A percentile compares a stretch with the other conserved stretches of the same genome.
Conservation (phyloP, 208 protist genomes). For the Crithidia sp. region DNA sequence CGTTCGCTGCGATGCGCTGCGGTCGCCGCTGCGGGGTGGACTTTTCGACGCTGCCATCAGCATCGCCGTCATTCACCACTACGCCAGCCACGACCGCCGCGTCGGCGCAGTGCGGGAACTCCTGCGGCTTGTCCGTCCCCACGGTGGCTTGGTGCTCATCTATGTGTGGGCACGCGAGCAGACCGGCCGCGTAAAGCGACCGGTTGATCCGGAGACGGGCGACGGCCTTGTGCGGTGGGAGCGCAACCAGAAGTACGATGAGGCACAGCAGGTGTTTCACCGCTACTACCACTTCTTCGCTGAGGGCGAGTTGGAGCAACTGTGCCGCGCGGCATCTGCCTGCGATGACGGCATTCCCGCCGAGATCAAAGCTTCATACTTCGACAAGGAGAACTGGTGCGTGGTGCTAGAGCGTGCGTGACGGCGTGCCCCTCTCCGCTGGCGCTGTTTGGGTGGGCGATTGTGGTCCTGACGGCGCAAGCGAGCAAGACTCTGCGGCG, state of each 20-base stretch:
- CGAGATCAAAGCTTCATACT: conserved; percentile 61
- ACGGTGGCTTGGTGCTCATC: conserved; percentile 71
- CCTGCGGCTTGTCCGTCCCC: conserved; percentile 66
- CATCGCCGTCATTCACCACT: conserved; percentile 93
- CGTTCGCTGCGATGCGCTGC: conserved; percentile 63
- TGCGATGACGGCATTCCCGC: background rate
- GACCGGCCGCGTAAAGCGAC: conserved; percentile 19
- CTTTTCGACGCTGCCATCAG: conserved; percentile 84
- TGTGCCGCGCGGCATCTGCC: conserved; percentile 47
- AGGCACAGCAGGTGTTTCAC: conserved; percentile 47
- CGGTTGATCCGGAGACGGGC: conserved; percentile 47
- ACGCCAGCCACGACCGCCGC: conserved; percentile 64
- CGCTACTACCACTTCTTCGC: conserved; percentile 90
- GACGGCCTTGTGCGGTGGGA: conserved; percentile 75
- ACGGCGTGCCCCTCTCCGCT: too few species aligned
- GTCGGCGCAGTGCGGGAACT: conserved; percentile 64
- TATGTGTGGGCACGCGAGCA: conserved; percentile 89
- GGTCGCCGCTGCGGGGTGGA: conserved; percentile 63
- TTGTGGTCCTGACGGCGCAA: too few species aligned
- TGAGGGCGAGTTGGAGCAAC: conserved; percentile 72
- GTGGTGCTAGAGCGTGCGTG: conserved; percentile 51
- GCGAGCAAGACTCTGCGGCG: too few species aligned
- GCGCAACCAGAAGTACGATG: conserved; percentile 59
- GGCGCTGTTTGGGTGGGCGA: too few species aligned
- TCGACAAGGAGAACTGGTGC: conserved; percentile 92